A percentile compares a stretch with the other conserved stretches of the same genome.
Conservation (phyloP, 345 rosid genomes). For the Boechera stricta region DNA sequence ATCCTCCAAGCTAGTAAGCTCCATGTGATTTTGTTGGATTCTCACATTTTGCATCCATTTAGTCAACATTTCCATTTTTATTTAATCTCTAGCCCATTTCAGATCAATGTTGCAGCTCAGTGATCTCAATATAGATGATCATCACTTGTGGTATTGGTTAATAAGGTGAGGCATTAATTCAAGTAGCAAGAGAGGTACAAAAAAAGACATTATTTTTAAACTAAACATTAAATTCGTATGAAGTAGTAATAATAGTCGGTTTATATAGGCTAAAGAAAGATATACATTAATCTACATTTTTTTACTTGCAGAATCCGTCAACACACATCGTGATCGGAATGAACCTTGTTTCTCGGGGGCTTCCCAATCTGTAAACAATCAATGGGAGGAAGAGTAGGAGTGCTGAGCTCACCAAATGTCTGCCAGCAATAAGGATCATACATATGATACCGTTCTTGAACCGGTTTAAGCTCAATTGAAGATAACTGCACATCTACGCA, state of each 20-base stretch:
- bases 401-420: slow-evolving; percentile 78
- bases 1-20: background rate
- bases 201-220: background rate
- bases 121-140: background rate
- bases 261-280: slow-evolving; percentile 36
- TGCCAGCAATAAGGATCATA: slow-evolving; percentile 93
- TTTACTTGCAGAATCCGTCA: slow-evolving; percentile 42
- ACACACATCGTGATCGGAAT: slow-evolving; percentile 66
- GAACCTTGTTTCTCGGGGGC: slow-evolving; percentile 71
- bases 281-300: slow-evolving; percentile 40
- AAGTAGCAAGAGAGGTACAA: slow-evolving; percentile 12
- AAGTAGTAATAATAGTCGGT: slow-evolving; percentile 27
- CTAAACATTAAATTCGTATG: slow-evolving; percentile 36
- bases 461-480: slow-evolving; percentile 70
- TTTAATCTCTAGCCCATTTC: background rate
- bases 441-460: slow-evolving; percentile 74
- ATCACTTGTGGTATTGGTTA: slow-evolving; percentile 7
- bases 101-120: background rate
- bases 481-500: slow-evolving; percentile 78
- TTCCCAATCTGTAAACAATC: slow-evolving; percentile 86
- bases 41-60: no score
- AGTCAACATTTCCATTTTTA: background rate
- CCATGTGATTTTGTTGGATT: no score
- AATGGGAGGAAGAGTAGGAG: slow-evolving; percentile 90
- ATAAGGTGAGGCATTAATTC: slow-evolving; percentile 11